These are phyloP conservation scores for Amauroascus verrucosus DNA, from an alignment of 2,329 filamentous ascomycete genomes.

Conservation along the genomic window DNA sequence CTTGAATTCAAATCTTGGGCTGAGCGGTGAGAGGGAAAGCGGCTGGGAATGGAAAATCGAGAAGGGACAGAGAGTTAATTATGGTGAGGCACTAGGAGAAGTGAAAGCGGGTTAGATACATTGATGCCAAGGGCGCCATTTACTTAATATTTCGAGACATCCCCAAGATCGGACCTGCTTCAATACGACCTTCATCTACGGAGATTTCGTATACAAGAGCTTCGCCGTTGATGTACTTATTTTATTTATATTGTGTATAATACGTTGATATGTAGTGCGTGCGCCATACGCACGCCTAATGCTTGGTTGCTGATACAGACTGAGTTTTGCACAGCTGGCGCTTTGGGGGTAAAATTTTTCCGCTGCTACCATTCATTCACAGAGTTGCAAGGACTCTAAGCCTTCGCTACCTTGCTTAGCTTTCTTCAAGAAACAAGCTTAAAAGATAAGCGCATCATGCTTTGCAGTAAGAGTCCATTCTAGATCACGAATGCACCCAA, in stretches of 20 bases:
- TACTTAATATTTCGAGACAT: not conserved
- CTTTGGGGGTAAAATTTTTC: no score
- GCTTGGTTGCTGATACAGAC: not conserved
- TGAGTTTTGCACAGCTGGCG: not conserved
- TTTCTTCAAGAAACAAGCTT: no score
- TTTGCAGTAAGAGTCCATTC: no score
- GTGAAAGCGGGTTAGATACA: conserved; percentile 35
- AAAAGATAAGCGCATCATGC: no score
- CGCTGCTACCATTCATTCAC: no score
- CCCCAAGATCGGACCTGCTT: not conserved
- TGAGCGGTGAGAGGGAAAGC: conserved; percentile 47
- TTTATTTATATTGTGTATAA: not conserved
- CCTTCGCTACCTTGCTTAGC: no score
- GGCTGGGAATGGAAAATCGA: conserved; percentile 82
- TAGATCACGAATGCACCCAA: no score
- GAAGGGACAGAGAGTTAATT: conserved; percentile 77
- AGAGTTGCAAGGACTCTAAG: no score
- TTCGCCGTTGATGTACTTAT: not conserved
- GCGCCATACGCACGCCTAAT: not conserved
- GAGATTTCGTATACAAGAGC: no score
- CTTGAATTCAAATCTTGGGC: conserved; percentile 51
- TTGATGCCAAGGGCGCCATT: not conserved
- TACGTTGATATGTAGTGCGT: not conserved
- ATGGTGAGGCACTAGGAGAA: conserved; percentile 75
- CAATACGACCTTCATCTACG: no score